Evolutionary conservation across 163 green algal species (phyloP), one percentile per base, ranked within the genome.

Genomic region (Chlamydomonas reinhardtii): DNA sequence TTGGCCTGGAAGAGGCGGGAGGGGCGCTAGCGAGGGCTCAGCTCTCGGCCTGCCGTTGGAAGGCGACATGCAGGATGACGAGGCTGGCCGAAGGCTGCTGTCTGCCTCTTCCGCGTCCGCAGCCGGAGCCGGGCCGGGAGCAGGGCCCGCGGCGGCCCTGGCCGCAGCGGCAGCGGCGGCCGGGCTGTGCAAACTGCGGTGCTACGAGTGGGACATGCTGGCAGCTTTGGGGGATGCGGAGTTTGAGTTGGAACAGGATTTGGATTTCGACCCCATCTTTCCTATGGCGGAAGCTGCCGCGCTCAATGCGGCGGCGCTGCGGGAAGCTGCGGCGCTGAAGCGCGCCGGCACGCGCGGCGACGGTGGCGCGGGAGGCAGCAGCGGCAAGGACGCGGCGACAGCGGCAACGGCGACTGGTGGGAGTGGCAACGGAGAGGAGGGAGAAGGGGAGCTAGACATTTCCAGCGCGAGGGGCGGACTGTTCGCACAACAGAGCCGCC

Each of bases 221-320:
- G 22, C 32, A 0, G 56, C 56, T 11, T 37, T 86, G 8, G 80
- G 70, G 0, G 80, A 86, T 27, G 73, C 80, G 35, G 27, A 80
- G 35, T 35, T 29, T 19, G 80, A 86, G 34, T 35, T 86, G 54
- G n/a, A 79, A 31, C 80, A 86, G 80, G 35, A 20, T 43, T 70
- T 86, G 27, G 70, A 86, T 52, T 86, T 86, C 29, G 80, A 86
- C 22, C 80, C 59, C 1, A 65, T 86, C 27, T 86, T 80, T n/a
- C 80, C 80, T 1, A 69, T 78, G 70, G 35, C 69, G 20, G 32
- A 32, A 1, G 80, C 80, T 0, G 34, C 17, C 9, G 6, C 79
- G 5, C 56, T 86, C 22, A 86, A 86, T 37, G 12, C 14, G 11
- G 80, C 56, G 12, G 80, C 80, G 34, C 70, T 86, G 4, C 4